These are phyloP conservation scores for Furculomyces boomerangus DNA, from an alignment of 371 early-diverging fungal genomes.

Conservation along the genomic window DNA sequence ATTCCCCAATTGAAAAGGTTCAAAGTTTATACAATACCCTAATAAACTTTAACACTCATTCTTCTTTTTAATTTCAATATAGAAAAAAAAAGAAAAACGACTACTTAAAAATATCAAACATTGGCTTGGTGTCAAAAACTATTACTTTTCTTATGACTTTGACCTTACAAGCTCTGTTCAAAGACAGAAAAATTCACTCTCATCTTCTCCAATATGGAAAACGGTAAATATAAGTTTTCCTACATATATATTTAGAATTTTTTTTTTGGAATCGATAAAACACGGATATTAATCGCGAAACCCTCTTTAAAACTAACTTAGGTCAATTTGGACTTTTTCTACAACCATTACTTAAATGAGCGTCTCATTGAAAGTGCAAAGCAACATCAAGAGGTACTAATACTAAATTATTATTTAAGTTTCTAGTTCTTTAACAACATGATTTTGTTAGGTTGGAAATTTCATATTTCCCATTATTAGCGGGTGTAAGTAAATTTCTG, in stretches of 20 bases:
- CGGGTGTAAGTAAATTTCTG: constrained; percentile 26
- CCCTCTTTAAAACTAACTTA: background rate
- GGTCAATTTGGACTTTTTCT: constrained; percentile 80
- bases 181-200: constrained; percentile 33
- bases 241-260: background rate
- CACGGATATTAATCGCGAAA: background rate
- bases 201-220: background rate
- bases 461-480: constrained; percentile 81
- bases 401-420: background rate
- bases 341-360: constrained; percentile 55
- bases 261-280: background rate
- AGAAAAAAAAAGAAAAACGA: constrained; percentile 48
- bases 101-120: constrained; percentile 31
- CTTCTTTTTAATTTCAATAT: background rate
- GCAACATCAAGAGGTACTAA: background rate
- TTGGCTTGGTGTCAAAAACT: constrained; percentile 43
- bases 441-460: background rate
- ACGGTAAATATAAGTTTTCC: background rate
- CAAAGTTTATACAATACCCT: too few species aligned
- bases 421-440: background rate
- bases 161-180: constrained; percentile 76
- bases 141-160: constrained; percentile 71
- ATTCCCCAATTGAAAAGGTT: too few species aligned
- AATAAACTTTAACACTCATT: background rate
- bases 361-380: constrained; percentile 30